Evolutionary conservation across 257 asterid species (phyloP).

Genomic region (Eustoma russellianum): DNA sequence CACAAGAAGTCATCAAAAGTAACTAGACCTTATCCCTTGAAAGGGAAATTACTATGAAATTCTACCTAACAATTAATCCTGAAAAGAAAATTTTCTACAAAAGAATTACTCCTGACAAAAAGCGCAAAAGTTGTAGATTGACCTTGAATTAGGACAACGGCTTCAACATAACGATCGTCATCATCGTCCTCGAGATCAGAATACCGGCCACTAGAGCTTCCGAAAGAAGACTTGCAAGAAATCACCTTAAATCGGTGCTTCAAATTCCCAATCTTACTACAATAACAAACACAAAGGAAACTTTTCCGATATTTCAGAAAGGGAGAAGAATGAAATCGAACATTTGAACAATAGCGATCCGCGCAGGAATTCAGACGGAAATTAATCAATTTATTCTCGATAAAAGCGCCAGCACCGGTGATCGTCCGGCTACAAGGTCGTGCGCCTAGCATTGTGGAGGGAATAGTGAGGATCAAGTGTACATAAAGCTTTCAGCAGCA

Average conservation of each 20-base stretch:
- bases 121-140: background rate
- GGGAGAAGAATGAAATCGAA: constrained; percentile 10
- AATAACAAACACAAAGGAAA: background rate
- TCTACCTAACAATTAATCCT: background rate
- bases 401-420: constrained; percentile 11
- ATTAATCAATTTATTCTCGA: constrained; percentile 11
- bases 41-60: background rate
- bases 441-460: constrained; percentile 17
- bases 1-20: no score
- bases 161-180: constrained; percentile 28
- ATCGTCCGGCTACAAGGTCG: constrained; percentile 13
- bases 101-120: background rate
- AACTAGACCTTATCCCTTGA: background rate
- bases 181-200: constrained; percentile 12
- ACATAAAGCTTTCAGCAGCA: no score
- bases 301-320: constrained; percentile 8
- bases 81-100: background rate
- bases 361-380: constrained; percentile 12
- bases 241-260: constrained; percentile 6
- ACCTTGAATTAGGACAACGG: constrained; percentile 32
- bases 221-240: constrained; percentile 18
- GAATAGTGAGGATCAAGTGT: no score
- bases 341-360: constrained; percentile 15
- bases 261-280: background rate
- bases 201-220: constrained; percentile 15